Evolutionary conservation across 495 filamentous ascomycete species (phyloP).

Genomic region (Talaromyces nanjingensis): DNA sequence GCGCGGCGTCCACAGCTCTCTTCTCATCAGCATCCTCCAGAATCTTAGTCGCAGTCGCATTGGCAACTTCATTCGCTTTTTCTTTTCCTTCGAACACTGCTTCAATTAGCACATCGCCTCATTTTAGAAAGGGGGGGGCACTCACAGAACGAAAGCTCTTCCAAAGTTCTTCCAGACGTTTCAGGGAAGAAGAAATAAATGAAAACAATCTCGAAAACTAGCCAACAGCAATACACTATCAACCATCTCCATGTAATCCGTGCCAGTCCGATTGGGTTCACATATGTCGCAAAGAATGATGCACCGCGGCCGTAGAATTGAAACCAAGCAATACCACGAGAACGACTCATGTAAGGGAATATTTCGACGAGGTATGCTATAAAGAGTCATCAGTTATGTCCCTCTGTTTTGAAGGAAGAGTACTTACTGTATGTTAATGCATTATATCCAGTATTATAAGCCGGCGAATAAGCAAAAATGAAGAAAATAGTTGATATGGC

Average conservation of each 20-base stretch:
- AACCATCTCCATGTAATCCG: conserved; percentile 53
- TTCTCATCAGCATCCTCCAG: background rate
- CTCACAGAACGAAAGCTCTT: conserved; percentile 59
- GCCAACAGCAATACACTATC: conserved; percentile 56
- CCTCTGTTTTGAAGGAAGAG: background rate
- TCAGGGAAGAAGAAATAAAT: conserved; percentile 62
- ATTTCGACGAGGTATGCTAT: conserved; percentile 43
- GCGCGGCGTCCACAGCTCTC: background rate
- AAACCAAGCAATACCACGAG: conserved; percentile 55
- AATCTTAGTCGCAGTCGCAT: conserved; percentile 37
- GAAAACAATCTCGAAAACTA: conserved; percentile 49
- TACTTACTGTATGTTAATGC: conserved; percentile 54
- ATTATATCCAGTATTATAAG: conserved; percentile 65
- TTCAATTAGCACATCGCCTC: conserved; percentile 5
- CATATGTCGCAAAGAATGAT: conserved; percentile 52
- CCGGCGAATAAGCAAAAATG: conserved; percentile 56
- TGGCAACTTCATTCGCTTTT: conserved; percentile 35
- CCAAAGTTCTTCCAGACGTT: conserved; percentile 52
- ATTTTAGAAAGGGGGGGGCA: conserved; percentile 4
- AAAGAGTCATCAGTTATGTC: background rate
- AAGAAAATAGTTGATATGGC: conserved; percentile 51
- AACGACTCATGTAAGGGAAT: conserved; percentile 55
- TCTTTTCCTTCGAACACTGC: conserved; percentile 50
- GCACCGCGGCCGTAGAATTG: conserved; percentile 53
- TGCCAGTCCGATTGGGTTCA: conserved; percentile 56